Base-by-base conservation (phyloP, 2,329 filamentous ascomycete species). In the Cadophora sp. region DNA sequence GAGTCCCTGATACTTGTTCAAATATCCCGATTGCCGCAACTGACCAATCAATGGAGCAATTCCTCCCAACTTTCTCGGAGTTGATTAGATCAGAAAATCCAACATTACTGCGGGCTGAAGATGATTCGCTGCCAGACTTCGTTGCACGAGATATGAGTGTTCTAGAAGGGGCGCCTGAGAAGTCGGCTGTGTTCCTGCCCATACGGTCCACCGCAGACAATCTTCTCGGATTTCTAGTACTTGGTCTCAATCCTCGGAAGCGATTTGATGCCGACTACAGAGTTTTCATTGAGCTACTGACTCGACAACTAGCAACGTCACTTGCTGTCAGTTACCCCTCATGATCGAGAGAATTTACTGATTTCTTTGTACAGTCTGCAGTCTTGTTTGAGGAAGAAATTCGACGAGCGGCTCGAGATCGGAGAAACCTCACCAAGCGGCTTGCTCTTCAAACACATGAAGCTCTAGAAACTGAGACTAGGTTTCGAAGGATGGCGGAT, bases 341-440 rank as follows among this genome's bases (percentile, higher is more conserved):
- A 16, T 37, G n/a, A 6, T 50, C 16, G 4, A 31, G 26, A 11
- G 1, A 4, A n/a, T 1, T n/a, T 40, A 24, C 31, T 43, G 27
- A 62, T 65, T 24, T 9, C 11, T 31, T 19, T n/a, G 6, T 50
- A 11, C 22, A 73, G 1, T 94, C 92, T 0, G 92, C 94, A 0
- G 91, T 94, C 0, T 79, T 96, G 1, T 94, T 94, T 68, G 92
- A 95, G 77, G 92, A 95, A 72, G 92, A 95, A 76, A 93, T 95
- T 71, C 86, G 87, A 66, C 85, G 91, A 69, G 91, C 91, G 11
- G 88, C 88, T 7, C 85, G 89, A 69, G 89, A 92, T 75, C 85
- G 89, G 48, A 89, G 89, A 29, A 85, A 89, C 76, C 83, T 92
- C 9, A 88, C 88, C 19, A 85, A 90, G 72, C 87, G 91, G 73